Evolutionary conservation across 371 early-diverging fungal species (phyloP).

Genomic region (Rhizopus arrhizus): DNA sequence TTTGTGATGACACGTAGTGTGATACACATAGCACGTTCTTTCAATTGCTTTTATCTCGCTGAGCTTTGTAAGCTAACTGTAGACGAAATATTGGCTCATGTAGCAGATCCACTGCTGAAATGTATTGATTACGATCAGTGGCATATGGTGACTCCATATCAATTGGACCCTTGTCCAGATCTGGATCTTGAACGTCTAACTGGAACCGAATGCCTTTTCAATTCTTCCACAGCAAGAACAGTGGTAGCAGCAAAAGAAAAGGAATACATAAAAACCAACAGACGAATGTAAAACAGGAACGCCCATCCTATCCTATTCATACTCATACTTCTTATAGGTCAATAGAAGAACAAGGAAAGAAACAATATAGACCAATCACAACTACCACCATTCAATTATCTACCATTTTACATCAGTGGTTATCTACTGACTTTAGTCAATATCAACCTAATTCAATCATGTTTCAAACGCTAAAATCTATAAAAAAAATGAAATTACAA

Average conservation of each 20-base stretch:
- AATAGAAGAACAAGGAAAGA: neutral
- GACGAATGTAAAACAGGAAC: neutral
- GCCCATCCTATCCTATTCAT: neutral
- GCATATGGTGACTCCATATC: conserved; percentile 1
- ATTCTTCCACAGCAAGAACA: neutral
- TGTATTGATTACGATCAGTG: conserved; percentile 25
- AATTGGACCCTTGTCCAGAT: neutral
- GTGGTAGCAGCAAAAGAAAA: neutral
- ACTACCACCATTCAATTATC: neutral
- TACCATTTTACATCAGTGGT: conserved; percentile 14
- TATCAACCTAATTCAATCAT: neutral
- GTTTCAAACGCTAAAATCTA: conserved; percentile 7
- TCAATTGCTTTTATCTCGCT: conserved; percentile 32
- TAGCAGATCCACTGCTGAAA: conserved; percentile 37
- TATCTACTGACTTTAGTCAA: conserved; percentile 7
- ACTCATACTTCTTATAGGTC: neutral
- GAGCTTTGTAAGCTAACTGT: conserved; percentile 38
- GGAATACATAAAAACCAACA: neutral
- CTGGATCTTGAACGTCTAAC: conserved; percentile 12
- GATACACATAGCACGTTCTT: conserved; percentile 31
- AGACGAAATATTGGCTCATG: conserved; percentile 30
- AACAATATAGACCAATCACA: neutral
- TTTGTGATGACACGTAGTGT: conserved; percentile 23
- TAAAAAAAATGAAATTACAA: conserved; percentile 27
- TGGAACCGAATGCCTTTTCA: conserved; percentile 22